phyloP scores from a whole-genome alignment of 331 rosid genomes.

The Rhamnella rubrinervis region DNA sequence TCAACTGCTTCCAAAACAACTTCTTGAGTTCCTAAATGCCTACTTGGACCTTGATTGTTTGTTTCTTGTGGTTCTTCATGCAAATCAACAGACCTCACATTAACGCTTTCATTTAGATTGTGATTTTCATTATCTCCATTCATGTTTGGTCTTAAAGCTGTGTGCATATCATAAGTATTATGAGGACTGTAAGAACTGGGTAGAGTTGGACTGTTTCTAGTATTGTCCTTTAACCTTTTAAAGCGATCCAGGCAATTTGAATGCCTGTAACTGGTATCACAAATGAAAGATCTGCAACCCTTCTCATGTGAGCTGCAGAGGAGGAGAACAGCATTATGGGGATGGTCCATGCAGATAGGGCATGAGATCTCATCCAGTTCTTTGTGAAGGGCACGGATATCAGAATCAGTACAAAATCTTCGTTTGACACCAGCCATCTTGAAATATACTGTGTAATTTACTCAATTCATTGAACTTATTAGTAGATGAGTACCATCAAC shows the following conservation, averaged over 20 bases:
- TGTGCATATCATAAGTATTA: slow-evolving; percentile 56
- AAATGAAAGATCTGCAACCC: slow-evolving; percentile 94
- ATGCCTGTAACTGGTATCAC: slow-evolving; percentile 98
- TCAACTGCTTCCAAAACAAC: slow-evolving; percentile 65
- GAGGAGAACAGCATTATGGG: slow-evolving; percentile 99
- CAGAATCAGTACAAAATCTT: slow-evolving; percentile 91
- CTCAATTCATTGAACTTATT: slow-evolving; percentile 71
- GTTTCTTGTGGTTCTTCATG: slow-evolving; percentile 56
- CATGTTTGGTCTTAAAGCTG: slow-evolving; percentile 53
- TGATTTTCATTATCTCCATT: slow-evolving; percentile 59
- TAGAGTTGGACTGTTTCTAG: slow-evolving; percentile 55
- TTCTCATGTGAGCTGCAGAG: slow-evolving; percentile 94
- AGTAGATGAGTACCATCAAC: slow-evolving; percentile 41
- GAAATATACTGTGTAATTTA: slow-evolving; percentile 73
- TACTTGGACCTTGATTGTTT: slow-evolving; percentile 63
- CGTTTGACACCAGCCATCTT: slow-evolving; percentile 99
- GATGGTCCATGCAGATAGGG: slow-evolving; percentile 99
- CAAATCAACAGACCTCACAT: slow-evolving; percentile 62
- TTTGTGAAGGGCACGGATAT: slow-evolving; percentile 83
- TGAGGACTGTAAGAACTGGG: slow-evolving; percentile 64
- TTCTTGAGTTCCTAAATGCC: slow-evolving; percentile 57
- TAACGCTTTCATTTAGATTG: slow-evolving; percentile 62
- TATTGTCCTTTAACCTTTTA: slow-evolving; percentile 70
- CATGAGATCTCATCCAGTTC: slow-evolving; percentile 98
- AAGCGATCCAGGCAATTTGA: slow-evolving; percentile 95